phyloP scores from a whole-genome alignment of 2,329 filamentous ascomycete species.

The Leptographium wingfieldii region DNA sequence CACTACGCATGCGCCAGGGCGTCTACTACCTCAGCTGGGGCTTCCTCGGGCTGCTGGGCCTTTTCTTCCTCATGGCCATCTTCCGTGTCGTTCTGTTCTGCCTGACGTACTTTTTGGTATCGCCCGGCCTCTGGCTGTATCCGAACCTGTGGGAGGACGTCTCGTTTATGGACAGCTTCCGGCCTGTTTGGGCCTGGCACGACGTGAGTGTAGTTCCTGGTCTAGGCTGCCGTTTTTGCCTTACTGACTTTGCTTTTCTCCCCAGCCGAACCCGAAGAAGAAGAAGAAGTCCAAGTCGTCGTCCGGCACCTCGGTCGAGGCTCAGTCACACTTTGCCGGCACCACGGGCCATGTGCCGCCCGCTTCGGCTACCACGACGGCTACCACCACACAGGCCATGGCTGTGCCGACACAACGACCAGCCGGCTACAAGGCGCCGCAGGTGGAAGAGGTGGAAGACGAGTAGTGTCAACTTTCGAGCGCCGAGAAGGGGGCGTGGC shows the following conservation, averaged over 20 bases:
- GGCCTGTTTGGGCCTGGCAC: constrained; percentile 95
- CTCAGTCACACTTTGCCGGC: constrained; percentile 34
- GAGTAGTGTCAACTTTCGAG: constrained; percentile 1
- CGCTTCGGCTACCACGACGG: constrained; percentile 42
- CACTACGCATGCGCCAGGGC: constrained; percentile 75
- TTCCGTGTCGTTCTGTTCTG: constrained; percentile 92
- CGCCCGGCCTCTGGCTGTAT: constrained; percentile 94
- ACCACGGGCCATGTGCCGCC: constrained; percentile 40
- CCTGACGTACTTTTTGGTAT: constrained; percentile 70
- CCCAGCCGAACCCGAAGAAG: constrained; percentile 36
- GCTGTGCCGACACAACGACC: constrained; percentile 24
- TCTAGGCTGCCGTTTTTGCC: not conserved
- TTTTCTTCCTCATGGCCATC: constrained; percentile 97
- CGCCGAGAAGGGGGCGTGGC: not conserved
- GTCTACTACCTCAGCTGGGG: constrained; percentile 98
- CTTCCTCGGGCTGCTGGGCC: constrained; percentile 73
- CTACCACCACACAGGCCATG: constrained; percentile 40
- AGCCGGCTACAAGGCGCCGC: constrained; percentile 32
- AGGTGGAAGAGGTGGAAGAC: constrained; percentile 25
- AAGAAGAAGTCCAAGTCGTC: constrained; percentile 36
- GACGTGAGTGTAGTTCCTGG: constrained; percentile 48
- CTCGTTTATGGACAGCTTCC: constrained; percentile 95
- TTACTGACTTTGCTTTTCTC: constrained; percentile 2
- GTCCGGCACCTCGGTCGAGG: constrained; percentile 20
- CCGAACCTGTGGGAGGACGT: constrained; percentile 98